These are phyloP conservation scores for Apiotrichum laibachii DNA, from an alignment of 1,284 basidiomycete genomes.

Conservation along the genomic window DNA sequence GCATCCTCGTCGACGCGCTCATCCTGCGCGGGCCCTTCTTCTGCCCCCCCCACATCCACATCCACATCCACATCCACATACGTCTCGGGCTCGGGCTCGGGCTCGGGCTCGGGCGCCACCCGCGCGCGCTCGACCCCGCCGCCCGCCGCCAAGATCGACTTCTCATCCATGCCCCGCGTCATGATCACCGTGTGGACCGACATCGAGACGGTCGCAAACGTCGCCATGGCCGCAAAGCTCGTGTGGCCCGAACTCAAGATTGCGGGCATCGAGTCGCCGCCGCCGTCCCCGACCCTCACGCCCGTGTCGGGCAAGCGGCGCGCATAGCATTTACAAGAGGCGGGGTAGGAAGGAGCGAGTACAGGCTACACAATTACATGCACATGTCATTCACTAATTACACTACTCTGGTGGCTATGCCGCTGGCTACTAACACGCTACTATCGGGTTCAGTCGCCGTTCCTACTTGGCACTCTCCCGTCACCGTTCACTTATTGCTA, in stretches of 20 bases:
- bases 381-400: no score
- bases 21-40: neutral
- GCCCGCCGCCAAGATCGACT: neutral
- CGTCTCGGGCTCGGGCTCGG: neutral
- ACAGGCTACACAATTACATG: no score
- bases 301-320: no score
- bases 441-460: no score
- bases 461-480: no score
- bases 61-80: neutral
- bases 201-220: constrained; percentile 5
- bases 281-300: no score
- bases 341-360: no score
- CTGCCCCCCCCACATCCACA: neutral
- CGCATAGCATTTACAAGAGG: no score
- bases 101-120: neutral
- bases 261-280: neutral
- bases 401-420: no score
- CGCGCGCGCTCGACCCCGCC: neutral
- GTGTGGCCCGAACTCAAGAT: constrained; percentile 3
- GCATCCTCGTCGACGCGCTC: neutral
- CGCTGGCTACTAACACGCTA: no score
- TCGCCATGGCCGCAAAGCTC: constrained; percentile 3
- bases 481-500: no score
- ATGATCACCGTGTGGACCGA: constrained; percentile 3
- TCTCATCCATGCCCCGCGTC: neutral